Conservation (phyloP, 2,329 filamentous ascomycete genomes). For the Paraconiothyrium sp. region DNA sequence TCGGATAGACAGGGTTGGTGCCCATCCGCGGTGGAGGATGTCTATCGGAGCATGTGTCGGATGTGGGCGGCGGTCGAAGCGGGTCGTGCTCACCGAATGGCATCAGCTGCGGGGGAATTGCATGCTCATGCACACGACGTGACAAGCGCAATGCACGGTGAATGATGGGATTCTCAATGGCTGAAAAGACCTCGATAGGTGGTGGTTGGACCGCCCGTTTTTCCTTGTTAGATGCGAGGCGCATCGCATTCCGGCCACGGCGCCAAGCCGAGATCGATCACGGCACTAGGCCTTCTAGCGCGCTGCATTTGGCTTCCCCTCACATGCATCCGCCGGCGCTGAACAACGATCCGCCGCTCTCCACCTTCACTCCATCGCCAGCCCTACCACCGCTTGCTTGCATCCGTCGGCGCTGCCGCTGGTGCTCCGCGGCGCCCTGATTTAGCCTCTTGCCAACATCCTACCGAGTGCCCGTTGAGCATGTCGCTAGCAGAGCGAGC, state of each 20-base stretch:
- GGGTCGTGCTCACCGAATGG: background rate
- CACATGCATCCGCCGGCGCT: background rate
- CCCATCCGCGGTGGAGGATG: constrained; percentile 3
- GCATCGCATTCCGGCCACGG: background rate
- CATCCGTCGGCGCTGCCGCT: background rate
- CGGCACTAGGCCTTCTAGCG: background rate
- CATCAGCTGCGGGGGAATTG: constrained; percentile 17
- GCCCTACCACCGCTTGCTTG: constrained; percentile 10
- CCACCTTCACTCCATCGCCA: background rate
- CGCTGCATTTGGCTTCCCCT: background rate
- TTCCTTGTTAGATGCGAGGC: constrained; percentile 1
- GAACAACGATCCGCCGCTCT: background rate
- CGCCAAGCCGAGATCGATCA: background rate
- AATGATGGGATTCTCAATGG: background rate
- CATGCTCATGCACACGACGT: constrained; percentile 14
- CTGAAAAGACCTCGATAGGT: background rate
- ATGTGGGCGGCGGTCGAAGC: constrained; percentile 1
- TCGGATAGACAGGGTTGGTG: constrained; percentile 27
- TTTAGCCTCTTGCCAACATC: constrained; percentile 17
- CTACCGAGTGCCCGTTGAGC: constrained; percentile 14
- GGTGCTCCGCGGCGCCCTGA: constrained; percentile 21
- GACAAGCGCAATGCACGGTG: background rate
- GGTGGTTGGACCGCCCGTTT: constrained; percentile 18
- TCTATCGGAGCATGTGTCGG: constrained; percentile 37
- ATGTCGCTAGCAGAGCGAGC: constrained; percentile 4